Percentiles rank a stretch among this genome's conserved stretches.
phyloP scores from a whole-genome alignment of 192 early-diverging fungal genomes.

The Rhizoclosmatium sp. region DNA sequence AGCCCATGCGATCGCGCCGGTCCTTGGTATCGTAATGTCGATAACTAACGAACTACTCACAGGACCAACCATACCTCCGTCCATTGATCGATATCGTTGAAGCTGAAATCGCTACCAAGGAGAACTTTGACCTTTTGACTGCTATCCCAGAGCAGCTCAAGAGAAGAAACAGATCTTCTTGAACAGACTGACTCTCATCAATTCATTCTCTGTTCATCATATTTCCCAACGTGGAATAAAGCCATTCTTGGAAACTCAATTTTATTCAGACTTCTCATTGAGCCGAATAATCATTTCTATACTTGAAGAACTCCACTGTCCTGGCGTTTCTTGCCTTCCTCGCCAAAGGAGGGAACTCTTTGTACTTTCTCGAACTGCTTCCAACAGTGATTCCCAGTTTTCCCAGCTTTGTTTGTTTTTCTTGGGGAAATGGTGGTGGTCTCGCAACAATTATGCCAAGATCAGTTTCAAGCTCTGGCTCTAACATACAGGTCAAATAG shows the following conservation, averaged over 20 bases:
- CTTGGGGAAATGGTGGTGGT: constrained; percentile 47
- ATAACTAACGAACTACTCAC: neutral
- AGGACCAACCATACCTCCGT: constrained; percentile 86
- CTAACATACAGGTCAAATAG: constrained; percentile 32
- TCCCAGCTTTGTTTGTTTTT: constrained; percentile 20
- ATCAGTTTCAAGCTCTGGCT: constrained; percentile 44
- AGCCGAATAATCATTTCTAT: no score
- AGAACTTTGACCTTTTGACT: constrained; percentile 52
- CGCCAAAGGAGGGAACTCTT: constrained; percentile 39
- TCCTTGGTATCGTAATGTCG: no score
- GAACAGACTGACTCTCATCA: neutral
- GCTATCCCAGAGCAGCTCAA: constrained; percentile 49
- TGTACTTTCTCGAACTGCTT: constrained; percentile 30
- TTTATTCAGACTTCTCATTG: no score
- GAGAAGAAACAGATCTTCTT: constrained; percentile 49
- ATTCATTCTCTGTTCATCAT: no score
- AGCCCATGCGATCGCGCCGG: neutral
- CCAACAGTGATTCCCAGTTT: neutral
- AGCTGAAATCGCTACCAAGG: constrained; percentile 70
- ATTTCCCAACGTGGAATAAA: no score
- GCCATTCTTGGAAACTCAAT: no score
- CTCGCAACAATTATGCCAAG: constrained; percentile 44
- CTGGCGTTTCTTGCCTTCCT: constrained; percentile 52
- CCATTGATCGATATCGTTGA: constrained; percentile 83
- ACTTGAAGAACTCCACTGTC: constrained; percentile 44